phyloP scores from a whole-genome alignment of 2,329 filamentous ascomycete genomes.

The Didymella segeticola region DNA sequence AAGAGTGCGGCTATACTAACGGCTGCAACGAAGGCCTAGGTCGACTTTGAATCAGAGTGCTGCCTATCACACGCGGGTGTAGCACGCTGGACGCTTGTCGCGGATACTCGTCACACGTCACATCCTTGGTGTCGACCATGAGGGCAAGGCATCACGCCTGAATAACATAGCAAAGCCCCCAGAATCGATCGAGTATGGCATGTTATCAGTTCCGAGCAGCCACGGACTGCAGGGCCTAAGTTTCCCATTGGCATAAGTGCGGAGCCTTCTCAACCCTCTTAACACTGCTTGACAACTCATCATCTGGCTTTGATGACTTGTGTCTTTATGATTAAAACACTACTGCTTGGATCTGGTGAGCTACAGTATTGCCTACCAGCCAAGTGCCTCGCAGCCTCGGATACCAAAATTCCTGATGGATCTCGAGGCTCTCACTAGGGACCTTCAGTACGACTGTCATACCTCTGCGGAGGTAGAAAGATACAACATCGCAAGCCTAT shows the following conservation, averaged over 20 bases:
- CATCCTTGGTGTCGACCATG: not conserved
- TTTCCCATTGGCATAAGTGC: too few relatives aligned
- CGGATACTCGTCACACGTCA: slow-evolving; percentile 5
- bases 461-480: not conserved
- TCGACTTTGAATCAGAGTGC: not conserved
- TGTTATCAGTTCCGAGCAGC: too few relatives aligned
- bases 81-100: slow-evolving; percentile 10
- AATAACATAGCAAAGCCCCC: not conserved
- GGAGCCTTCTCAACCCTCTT: too few relatives aligned
- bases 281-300: too few relatives aligned
- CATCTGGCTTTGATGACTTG: too few relatives aligned
- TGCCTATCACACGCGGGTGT: slow-evolving; percentile 5
- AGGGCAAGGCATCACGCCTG: not conserved
- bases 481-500: too few relatives aligned
- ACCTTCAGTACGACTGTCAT: not conserved
- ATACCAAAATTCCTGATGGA: not conserved
- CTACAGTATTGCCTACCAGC: too few relatives aligned
- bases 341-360: too few relatives aligned
- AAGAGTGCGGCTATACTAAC: not conserved
- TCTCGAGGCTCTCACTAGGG: not conserved
- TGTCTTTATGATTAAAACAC: too few relatives aligned
- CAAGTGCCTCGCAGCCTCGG: too few relatives aligned
- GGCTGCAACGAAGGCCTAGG: too few relatives aligned
- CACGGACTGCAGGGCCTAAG: too few relatives aligned
- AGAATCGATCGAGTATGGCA: not conserved